Evolutionary conservation across 768 basidiomycete species (phyloP), one percentile per base, ranked within the genome.

Genomic region (Daedalea quercina): DNA sequence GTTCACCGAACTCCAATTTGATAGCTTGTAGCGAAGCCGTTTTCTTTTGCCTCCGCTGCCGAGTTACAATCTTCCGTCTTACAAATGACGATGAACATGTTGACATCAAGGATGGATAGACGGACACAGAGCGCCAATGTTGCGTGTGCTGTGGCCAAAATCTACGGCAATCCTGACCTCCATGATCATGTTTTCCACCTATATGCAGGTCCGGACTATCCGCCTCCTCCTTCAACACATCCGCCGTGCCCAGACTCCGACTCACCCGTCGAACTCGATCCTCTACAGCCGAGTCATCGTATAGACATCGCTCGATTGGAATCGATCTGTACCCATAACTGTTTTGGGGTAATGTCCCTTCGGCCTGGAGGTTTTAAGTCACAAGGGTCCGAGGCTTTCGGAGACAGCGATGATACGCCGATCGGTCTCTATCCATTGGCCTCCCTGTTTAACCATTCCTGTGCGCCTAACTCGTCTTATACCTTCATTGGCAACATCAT

Each of bases 391-490:
- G 28, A 12, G 46, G 12, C 2, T 24, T 23, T 9, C 9, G 54
- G 40, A 40, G 41, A 37, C 15, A 15, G 23, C 12, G 24, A 49
- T 15, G 23, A 20, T 31, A 9, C 31, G 6, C 58, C 60, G 1
- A 50, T 54, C 9, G 67, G 61, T 12, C 60, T 71, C 41, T 69
- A 67, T 54, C 25, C 61, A 24, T 48, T 59, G 11, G 61, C 67
- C 0, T 70, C 69, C 0, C 55, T 70, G 17, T 62, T 69, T 63
- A 72, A 72, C 55, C 71, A 72, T 51, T 55, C 66, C 1, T 72
- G 71, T 55, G 33, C 47, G 1, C 40, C 64, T 0, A 67, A 57
- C 50, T 63, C 63, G 3, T 9, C 33, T n/a, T 62, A 65, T 54
- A 19, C 26, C 46, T 61, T 50, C 49, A 59, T 62, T 47, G 65